phyloP scores from a whole-genome alignment of 352 stramenopile species.

The Phytophthora boehmeriae region DNA sequence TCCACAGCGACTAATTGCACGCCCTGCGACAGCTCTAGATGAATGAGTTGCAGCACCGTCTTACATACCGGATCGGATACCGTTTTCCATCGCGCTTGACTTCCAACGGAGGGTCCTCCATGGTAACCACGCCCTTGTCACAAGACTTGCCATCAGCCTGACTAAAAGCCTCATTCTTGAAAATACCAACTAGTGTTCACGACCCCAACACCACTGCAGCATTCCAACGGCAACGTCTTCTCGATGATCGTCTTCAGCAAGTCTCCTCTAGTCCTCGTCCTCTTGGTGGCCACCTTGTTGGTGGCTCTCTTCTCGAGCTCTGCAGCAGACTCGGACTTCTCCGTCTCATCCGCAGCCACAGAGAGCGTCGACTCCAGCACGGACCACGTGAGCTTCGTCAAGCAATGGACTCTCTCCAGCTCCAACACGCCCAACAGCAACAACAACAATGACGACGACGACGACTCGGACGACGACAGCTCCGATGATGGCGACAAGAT shows the following conservation, averaged over 20 bases:
- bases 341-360: slow-evolving; percentile 20
- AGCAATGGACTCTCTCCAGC: slow-evolving; percentile 33
- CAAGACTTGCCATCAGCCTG: no score
- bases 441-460: slow-evolving; percentile 19
- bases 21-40: not conserved
- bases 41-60: not conserved
- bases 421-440: slow-evolving; percentile 15
- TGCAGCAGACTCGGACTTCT: slow-evolving; percentile 26
- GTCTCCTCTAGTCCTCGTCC: not conserved
- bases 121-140: no score
- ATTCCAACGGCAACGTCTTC: no score
- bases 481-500: slow-evolving; percentile 29
- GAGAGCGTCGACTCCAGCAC: slow-evolving; percentile 22
- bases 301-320: not conserved
- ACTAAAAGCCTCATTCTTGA: slow-evolving; percentile 24
- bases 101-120: no score
- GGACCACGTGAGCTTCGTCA: slow-evolving; percentile 25
- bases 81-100: no score
- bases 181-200: slow-evolving; percentile 19
- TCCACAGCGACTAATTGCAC: not conserved
- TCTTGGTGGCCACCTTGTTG: slow-evolving; percentile 7
- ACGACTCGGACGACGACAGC: slow-evolving; percentile 19
- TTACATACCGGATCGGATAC: not conserved
- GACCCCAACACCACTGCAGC: not conserved
- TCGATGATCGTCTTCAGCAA: slow-evolving; percentile 14